Evolutionary conservation across 352 stramenopile species (phyloP).

Genomic region (Poterioochromonas sp.): DNA sequence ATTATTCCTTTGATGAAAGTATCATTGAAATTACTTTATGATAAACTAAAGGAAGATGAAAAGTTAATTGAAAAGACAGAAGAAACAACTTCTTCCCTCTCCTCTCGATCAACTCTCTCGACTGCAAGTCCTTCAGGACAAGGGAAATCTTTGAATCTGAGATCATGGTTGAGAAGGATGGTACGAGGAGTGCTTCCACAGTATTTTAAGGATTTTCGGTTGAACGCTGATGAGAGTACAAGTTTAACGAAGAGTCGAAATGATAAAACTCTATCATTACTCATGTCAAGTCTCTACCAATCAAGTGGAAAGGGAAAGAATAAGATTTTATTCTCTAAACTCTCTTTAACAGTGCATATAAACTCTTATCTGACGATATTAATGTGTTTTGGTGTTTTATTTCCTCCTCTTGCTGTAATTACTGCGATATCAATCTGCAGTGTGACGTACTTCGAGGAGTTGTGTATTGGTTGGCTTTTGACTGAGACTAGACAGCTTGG

Average conservation of each 20-base stretch:
- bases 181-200: no score
- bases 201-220: no score
- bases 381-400: not conserved
- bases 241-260: no score
- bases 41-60: not conserved
- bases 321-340: no score
- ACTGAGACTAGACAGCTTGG: not conserved
- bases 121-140: no score
- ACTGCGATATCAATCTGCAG: not conserved
- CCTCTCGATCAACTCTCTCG: no score
- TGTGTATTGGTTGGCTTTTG: not conserved
- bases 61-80: not conserved
- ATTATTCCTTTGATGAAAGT: not conserved
- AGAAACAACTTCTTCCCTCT: not conserved
- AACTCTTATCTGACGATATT: not conserved
- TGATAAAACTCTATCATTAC: no score
- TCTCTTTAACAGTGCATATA: not conserved
- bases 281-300: no score
- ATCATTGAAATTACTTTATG: not conserved
- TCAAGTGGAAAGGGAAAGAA: no score
- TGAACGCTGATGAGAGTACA: not conserved
- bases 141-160: no score
- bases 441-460: not conserved
- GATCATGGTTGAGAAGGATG: no score
- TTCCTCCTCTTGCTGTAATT: not conserved